These are phyloP conservation scores for Ceriops tagal DNA, from an alignment of 345 rosid species.

Conservation along the genomic window DNA sequence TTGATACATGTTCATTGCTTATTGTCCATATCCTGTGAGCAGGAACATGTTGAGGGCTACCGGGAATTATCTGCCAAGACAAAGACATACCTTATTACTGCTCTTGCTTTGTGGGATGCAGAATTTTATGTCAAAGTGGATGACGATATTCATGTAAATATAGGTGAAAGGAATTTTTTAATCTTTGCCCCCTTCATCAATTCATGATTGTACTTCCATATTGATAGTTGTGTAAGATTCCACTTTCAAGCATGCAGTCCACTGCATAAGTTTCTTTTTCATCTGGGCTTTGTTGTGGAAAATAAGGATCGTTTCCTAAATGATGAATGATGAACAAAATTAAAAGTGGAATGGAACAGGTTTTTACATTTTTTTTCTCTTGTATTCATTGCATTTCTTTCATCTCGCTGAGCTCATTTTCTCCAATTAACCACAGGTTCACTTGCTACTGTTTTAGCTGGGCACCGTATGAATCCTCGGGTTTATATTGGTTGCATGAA, in stretches of 20 bases:
- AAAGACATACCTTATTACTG: slow-evolving; percentile 68
- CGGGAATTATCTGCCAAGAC: slow-evolving; percentile 82
- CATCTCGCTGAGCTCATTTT: slow-evolving; percentile 4
- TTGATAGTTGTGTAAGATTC: not conserved
- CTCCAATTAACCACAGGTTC: slow-evolving; percentile 41
- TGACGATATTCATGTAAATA: slow-evolving; percentile 89
- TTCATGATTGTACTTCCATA: not conserved
- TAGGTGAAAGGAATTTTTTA: slow-evolving; percentile 40
- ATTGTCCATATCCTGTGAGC: slow-evolving; percentile 18
- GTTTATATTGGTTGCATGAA: slow-evolving; percentile 93
- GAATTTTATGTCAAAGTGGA: slow-evolving; percentile 94
- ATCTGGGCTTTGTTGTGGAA: not conserved
- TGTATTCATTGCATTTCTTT: not conserved
- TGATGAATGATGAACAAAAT: not conserved
- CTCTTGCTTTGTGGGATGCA: slow-evolving; percentile 79
- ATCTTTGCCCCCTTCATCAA: not conserved
- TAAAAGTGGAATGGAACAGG: not conserved
- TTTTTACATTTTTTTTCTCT: not conserved
- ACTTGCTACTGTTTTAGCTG: slow-evolving; percentile 49
- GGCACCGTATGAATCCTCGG: slow-evolving; percentile 48
- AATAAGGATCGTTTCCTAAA: not conserved
- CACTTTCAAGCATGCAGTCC: not conserved
- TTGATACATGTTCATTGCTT: slow-evolving; percentile 3
- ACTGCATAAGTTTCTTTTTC: not conserved
- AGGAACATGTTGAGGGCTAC: slow-evolving; percentile 88